Conservation (phyloP, 495 filamentous ascomycete genomes). For the Penicillium subrubescens region DNA sequence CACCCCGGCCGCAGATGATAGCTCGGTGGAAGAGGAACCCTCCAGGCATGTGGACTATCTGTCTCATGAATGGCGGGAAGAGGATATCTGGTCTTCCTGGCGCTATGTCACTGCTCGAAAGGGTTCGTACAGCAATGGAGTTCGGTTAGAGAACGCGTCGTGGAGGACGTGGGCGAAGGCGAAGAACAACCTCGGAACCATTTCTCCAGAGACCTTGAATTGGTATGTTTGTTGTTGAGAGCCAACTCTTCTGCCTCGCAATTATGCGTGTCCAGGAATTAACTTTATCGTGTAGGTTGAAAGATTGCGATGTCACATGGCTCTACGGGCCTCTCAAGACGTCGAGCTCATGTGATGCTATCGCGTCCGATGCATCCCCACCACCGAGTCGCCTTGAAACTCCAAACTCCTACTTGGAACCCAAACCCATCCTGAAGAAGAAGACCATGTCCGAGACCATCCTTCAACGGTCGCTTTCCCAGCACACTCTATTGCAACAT, state of each 20-base stretch:
- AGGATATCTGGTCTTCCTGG: constrained; percentile 98
- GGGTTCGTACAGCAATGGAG: constrained; percentile 76
- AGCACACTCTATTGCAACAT: constrained; percentile 90
- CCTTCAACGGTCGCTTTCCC: constrained; percentile 85
- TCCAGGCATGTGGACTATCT: constrained; percentile 95
- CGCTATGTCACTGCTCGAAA: constrained; percentile 81
- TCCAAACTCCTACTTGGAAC: constrained; percentile 76
- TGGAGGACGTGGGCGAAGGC: constrained; percentile 98
- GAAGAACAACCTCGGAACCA: constrained; percentile 80
- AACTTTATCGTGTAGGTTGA: constrained; percentile 65
- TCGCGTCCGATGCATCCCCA: constrained; percentile 45
- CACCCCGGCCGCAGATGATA: constrained; percentile 74
- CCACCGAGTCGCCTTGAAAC: constrained; percentile 70
- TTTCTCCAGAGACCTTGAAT: constrained; percentile 86
- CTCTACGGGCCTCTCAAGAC: constrained; percentile 91
- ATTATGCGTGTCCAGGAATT: background rate
- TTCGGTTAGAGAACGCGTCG: constrained; percentile 90
- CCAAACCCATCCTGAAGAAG: constrained; percentile 97
- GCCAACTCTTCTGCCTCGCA: background rate
- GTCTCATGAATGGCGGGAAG: constrained; percentile 92
- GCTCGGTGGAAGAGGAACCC: constrained; percentile 72
- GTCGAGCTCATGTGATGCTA: constrained; percentile 43
- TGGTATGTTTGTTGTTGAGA: constrained; percentile 55
- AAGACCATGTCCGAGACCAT: constrained; percentile 94
- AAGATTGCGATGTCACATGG: constrained; percentile 98